Percentiles rank a stretch among this genome's conserved stretches.
These are phyloP conservation scores for Melastoma candidum DNA, from an alignment of 441 rosid species.

Conservation along the genomic window DNA sequence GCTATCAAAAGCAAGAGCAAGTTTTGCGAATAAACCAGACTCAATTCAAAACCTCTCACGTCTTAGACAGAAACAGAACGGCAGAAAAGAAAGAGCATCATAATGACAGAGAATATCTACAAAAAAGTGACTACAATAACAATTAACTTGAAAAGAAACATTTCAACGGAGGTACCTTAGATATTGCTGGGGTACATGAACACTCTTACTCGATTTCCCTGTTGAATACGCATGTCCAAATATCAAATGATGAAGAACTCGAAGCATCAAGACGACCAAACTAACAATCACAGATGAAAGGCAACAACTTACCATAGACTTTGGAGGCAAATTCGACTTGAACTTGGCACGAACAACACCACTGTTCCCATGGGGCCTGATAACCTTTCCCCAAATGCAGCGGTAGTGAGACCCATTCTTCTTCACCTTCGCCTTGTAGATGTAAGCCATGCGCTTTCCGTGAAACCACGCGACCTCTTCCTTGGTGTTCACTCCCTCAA, in stretches of 20 bases:
- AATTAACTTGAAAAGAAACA: no score
- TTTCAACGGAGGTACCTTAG: slow-evolving; percentile 31
- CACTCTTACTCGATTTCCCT: slow-evolving; percentile 77
- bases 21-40: no score
- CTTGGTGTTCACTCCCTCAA: slow-evolving; percentile 84
- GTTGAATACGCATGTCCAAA: neutral
- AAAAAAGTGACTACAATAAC: no score
- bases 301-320: slow-evolving; percentile 49
- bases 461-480: slow-evolving; percentile 75
- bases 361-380: slow-evolving; percentile 84
- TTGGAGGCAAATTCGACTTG: slow-evolving; percentile 79
- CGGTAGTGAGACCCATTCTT: slow-evolving; percentile 69
- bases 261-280: neutral
- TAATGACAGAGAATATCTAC: no score
- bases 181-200: slow-evolving; percentile 91
- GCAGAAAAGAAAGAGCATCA: no score
- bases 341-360: slow-evolving; percentile 89
- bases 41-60: no score
- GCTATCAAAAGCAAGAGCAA: no score
- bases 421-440: slow-evolving; percentile 85
- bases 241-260: neutral
- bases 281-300: neutral
- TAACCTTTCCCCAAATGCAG: slow-evolving; percentile 91
- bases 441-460: slow-evolving; percentile 82
- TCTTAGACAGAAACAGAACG: no score